A percentile compares a stretch with the other conserved stretches of the same genome.
phyloP scores from a whole-genome alignment of 2,329 filamentous ascomycete species.

The Ophiognomonia clavigignenti-juglandacearum region DNA sequence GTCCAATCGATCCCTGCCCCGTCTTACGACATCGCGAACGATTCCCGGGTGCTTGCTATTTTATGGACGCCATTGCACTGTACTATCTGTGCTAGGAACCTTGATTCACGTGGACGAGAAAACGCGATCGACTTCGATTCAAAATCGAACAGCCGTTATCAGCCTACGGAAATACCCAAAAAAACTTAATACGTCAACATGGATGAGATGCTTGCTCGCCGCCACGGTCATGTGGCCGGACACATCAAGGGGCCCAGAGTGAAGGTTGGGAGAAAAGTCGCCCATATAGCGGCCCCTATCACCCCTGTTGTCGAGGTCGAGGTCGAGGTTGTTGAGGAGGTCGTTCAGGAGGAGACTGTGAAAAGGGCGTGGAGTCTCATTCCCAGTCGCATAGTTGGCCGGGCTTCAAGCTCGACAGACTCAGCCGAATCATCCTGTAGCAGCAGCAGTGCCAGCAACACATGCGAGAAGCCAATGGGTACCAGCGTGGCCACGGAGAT shows the following conservation, averaged over 20 bases:
- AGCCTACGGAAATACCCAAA: no score
- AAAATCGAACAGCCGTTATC: not conserved
- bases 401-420: constrained; percentile 19
- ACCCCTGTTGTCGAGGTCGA: no score
- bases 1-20: no score
- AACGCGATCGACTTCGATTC: not conserved
- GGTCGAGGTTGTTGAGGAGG: no score
- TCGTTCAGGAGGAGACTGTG: not conserved
- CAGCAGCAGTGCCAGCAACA: constrained; percentile 8
- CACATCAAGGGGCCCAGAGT: constrained; percentile 24
- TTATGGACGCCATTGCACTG: constrained; percentile 8
- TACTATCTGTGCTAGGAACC: constrained; percentile 5
- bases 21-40: constrained; percentile 14
- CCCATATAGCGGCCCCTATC: no score
- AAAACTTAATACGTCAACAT: constrained; percentile 12
- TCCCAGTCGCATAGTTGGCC: constrained; percentile 18
- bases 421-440: constrained; percentile 4
- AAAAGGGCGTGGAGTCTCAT: constrained; percentile 8
- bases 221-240: constrained; percentile 20
- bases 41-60: not conserved
- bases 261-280: constrained; percentile 19
- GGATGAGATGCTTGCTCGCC: constrained; percentile 14
- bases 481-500: constrained; percentile 8
- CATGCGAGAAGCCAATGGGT: constrained; percentile 14
- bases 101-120: not conserved